A percentile compares a stretch with the other conserved stretches of the same genome.
Evolutionary conservation across 2,329 filamentous ascomycete species (phyloP).

Genomic region (Rhinocladiella similis): DNA sequence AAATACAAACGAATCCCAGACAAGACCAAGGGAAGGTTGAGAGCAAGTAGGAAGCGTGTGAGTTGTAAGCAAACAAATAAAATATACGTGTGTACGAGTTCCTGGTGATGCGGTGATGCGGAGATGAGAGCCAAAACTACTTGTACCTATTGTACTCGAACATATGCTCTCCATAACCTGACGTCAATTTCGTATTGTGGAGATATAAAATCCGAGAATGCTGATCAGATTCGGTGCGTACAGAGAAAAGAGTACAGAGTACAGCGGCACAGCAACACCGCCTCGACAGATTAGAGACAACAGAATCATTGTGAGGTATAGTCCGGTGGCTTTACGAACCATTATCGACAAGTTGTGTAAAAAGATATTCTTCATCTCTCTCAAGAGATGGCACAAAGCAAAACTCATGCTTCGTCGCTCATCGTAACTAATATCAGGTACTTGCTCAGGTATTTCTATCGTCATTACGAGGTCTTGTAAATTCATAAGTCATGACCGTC

Average conservation of each 20-base stretch:
- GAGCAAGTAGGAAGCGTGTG: neutral
- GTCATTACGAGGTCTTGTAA: neutral
- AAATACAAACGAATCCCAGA: too few relatives aligned
- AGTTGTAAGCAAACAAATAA: constrained; percentile 2
- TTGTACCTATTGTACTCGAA: too few relatives aligned
- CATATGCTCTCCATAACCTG: neutral
- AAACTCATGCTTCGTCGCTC: too few relatives aligned
- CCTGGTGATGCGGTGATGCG: too few relatives aligned
- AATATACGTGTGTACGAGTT: too few relatives aligned
- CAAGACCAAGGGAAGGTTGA: too few relatives aligned
- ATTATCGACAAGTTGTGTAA: too few relatives aligned
- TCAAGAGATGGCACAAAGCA: too few relatives aligned
- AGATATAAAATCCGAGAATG: neutral
- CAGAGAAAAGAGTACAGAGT: neutral
- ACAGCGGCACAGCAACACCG: neutral
- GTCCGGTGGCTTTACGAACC: too few relatives aligned
- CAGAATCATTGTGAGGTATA: too few relatives aligned
- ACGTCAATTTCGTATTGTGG: neutral
- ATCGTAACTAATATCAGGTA: neutral
- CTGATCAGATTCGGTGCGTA: neutral
- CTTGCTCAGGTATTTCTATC: constrained; percentile 1
- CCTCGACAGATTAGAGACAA: too few relatives aligned
- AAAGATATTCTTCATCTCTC: too few relatives aligned
- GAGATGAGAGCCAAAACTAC: constrained; percentile 1
- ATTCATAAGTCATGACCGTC: constrained; percentile 3